These are phyloP conservation scores for Aspergillaceae sp. DNA, from an alignment of 2,329 filamentous ascomycete genomes.

Conservation along the genomic window DNA sequence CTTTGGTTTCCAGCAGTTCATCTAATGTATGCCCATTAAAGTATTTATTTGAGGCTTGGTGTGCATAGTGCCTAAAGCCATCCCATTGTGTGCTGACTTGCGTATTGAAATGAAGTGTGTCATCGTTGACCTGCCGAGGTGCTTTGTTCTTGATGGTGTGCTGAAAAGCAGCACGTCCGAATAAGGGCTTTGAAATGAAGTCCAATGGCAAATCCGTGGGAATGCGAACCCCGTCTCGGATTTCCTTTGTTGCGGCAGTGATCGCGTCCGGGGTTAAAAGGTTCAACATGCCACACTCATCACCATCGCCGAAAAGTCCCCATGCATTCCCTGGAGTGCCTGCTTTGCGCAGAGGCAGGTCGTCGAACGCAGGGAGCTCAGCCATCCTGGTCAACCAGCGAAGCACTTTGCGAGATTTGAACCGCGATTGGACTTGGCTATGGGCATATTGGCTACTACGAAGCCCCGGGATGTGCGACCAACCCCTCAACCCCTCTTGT, in stretches of 20 bases:
- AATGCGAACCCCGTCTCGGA: conserved; percentile 34
- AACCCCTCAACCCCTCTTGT: no score
- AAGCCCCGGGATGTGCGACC: no score
- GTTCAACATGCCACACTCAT: conserved; percentile 49
- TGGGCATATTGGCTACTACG: no score
- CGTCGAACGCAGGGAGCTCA: neutral
- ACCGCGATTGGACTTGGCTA: no score
- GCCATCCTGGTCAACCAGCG: no score
- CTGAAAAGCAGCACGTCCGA: conserved; percentile 48
- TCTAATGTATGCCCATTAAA: conserved; percentile 35
- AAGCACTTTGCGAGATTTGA: no score
- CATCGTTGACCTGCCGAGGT: conserved; percentile 50
- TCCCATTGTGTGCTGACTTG: conserved; percentile 50
- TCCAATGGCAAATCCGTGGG: conserved; percentile 55
- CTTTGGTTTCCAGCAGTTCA: conserved; percentile 27
- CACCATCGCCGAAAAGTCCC: conserved; percentile 45
- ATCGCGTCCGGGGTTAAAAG: conserved; percentile 43
- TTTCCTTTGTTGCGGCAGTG: conserved; percentile 37
- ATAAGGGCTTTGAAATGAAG: conserved; percentile 46
- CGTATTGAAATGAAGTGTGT: conserved; percentile 51
- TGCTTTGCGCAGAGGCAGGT: neutral
- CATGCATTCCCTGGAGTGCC: conserved; percentile 49
- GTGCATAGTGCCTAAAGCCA: conserved; percentile 33
- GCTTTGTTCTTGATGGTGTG: conserved; percentile 46
- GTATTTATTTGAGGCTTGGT: conserved; percentile 34